phyloP scores from a whole-genome alignment of 2,329 filamentous ascomycete species.

The Diaporthe vexans region DNA sequence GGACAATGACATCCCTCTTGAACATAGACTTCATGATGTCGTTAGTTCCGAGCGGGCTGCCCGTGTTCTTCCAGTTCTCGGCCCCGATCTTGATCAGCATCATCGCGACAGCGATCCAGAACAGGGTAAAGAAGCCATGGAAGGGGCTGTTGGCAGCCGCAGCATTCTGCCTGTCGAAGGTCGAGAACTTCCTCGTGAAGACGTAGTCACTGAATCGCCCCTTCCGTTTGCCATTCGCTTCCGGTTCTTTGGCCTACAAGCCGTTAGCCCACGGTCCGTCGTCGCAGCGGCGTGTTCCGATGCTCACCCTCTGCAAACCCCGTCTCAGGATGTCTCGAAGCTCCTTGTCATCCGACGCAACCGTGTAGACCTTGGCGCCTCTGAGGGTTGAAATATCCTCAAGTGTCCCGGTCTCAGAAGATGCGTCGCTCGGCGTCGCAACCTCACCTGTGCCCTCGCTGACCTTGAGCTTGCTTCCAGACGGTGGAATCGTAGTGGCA shows the following conservation, averaged over 20 bases:
- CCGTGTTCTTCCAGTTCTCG: constrained; percentile 77
- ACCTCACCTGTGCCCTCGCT: constrained; percentile 31
- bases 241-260: constrained; percentile 36
- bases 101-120: constrained; percentile 79
- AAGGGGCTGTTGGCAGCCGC: constrained; percentile 77
- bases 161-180: constrained; percentile 81
- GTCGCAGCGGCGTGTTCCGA: constrained; percentile 27
- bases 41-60: constrained; percentile 77
- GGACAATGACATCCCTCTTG: constrained; percentile 64
- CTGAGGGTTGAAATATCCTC: constrained; percentile 41
- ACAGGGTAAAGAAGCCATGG: constrained; percentile 84
- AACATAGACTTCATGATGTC: constrained; percentile 81
- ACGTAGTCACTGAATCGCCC: constrained; percentile 68
- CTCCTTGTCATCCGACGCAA: constrained; percentile 53
- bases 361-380: constrained; percentile 44
- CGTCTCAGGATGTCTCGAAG: constrained; percentile 56
- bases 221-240: constrained; percentile 42
- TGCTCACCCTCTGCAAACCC: constrained; percentile 48
- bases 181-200: constrained; percentile 80
- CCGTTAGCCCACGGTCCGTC: constrained; percentile 40
- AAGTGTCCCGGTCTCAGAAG: constrained; percentile 33
- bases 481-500: constrained; percentile 40
- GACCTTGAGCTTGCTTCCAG: constrained; percentile 42
- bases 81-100: constrained; percentile 76
- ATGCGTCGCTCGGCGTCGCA: constrained; percentile 39